Evolutionary conservation across 805 yeast species (phyloP).

Genomic region (Cyberlindnera japonica): DNA sequence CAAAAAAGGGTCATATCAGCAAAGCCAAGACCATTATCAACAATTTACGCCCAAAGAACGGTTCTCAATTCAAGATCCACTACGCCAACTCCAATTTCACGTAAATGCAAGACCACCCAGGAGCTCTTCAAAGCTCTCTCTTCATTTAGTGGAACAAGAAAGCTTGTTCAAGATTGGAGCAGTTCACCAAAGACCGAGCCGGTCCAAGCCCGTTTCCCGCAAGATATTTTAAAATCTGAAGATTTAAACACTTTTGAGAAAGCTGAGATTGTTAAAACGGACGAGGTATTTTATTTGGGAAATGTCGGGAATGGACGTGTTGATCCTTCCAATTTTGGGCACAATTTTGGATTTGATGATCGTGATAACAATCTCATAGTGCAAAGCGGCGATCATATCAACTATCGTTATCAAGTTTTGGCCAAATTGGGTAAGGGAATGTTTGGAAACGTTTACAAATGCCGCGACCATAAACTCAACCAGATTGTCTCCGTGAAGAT

Average conservation of each 20-base stretch:
- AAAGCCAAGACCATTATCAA: conserved; percentile 6
- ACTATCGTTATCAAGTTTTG: conserved; percentile 65
- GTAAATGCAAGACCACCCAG: conserved; percentile 7
- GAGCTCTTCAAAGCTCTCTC: conserved; percentile 13
- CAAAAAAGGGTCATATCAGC: conserved; percentile 1
- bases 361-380: conserved; percentile 56
- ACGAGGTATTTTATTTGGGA: conserved; percentile 51
- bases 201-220: not conserved
- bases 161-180: conserved; percentile 9
- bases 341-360: conserved; percentile 65
- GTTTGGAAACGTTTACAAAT: conserved; percentile 73
- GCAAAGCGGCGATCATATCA: conserved; percentile 63
- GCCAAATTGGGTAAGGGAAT: conserved; percentile 70
- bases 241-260: conserved; percentile 51
- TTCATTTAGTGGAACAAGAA: conserved; percentile 16
- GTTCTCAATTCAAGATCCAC: conserved; percentile 4
- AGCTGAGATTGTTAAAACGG: conserved; percentile 52
- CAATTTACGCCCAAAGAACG: conserved; percentile 7
- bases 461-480: conserved; percentile 61
- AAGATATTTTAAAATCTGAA: conserved; percentile 6
- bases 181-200: not conserved
- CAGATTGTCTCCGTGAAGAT: conserved; percentile 68
- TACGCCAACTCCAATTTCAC: conserved; percentile 1
- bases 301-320: conserved; percentile 7
- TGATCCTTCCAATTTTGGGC: conserved; percentile 10